Base-by-base conservation (phyloP, 352 stramenopile species). In the Achlya hypogyna region DNA sequence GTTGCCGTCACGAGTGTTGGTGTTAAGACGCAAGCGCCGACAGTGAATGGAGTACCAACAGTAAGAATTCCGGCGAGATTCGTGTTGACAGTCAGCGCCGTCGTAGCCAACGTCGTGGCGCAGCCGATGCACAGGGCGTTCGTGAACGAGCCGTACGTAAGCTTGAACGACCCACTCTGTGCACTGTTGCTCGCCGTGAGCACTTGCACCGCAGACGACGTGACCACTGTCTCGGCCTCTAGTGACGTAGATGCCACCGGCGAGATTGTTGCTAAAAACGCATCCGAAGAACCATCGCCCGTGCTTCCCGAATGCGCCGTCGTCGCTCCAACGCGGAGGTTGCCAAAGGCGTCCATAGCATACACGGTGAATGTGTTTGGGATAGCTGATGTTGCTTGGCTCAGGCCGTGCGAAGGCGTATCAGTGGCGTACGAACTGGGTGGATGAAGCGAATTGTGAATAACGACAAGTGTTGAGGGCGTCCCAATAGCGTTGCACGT, bases 281-380 rank as follows among this genome's bases (percentile, higher is more conserved):
- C 86, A 64, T 98, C 95, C 1, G 88, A 97, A 54, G 75, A 78
- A 22, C 93, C 80, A 58, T 97, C 87, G 5, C 87, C 89, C 28
- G 76, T 93, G 3, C 73, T 71, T n/a, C 74, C 69, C 5, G 84
- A 91, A 68, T 89, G 76, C 0, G 75, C 84, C 16, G 78, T 95
- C 67, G 72, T 81, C 69, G 76, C 86, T 0, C 84, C 86, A 23
- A 73, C 81, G 38, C 95, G 78, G 42, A 97, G 62, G 62, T 99
- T 99, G 4, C 90, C 91, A 73, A 98, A 98, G 5, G 84, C 86
- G 67, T 99, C 96, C 0, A 91, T 76, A 1, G 94, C 83, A 49
- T 90, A 78, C 18, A 99, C 76, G 1, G 58, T 76, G 47, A 98
- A 98, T 8, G 71, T 87, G 2, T 86, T 97, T 60, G 84, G 71